Conservation (phyloP, 208 protist species). For the Wallacemonas sp. region DNA sequence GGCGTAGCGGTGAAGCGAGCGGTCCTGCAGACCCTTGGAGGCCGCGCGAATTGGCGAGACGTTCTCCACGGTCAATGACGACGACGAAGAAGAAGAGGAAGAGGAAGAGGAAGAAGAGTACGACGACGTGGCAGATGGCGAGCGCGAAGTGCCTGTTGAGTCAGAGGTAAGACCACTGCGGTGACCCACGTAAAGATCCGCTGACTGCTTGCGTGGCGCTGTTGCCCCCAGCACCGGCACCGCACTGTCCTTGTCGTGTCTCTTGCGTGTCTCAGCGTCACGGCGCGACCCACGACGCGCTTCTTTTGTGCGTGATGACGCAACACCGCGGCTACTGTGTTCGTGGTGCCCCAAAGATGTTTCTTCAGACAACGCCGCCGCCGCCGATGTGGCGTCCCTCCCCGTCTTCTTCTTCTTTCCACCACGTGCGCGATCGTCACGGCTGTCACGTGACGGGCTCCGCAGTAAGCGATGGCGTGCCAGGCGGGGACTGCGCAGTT, state of each 20-base stretch:
- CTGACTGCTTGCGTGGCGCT: background rate
- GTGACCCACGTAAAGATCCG: background rate
- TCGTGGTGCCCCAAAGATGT: too few species aligned
- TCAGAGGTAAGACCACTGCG: background rate
- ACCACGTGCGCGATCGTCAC: too few species aligned
- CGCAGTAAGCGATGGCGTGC: background rate
- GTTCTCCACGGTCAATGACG: background rate
- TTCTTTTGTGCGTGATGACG: background rate
- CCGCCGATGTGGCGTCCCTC: too few species aligned
- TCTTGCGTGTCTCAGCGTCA: too few species aligned
- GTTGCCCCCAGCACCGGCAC: too few species aligned
- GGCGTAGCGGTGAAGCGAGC: background rate
- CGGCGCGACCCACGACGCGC: too few species aligned
- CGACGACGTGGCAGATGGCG: too few species aligned
- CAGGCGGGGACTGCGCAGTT: background rate
- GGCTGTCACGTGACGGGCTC: constrained; percentile 1
- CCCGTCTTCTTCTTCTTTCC: too few species aligned
- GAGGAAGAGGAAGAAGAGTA: background rate
- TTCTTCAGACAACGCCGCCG: too few species aligned
- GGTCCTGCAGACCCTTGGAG: background rate
- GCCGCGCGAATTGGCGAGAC: background rate
- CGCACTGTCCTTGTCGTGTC: too few species aligned
- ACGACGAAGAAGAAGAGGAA: background rate
- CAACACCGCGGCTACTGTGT: background rate
- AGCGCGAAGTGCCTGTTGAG: background rate